A percentile compares a stretch with the other conserved stretches of the same genome.
These are phyloP conservation scores for Miamiensis avidus DNA, from an alignment of 169 alveolate genomes.

Conservation along the genomic window DNA sequence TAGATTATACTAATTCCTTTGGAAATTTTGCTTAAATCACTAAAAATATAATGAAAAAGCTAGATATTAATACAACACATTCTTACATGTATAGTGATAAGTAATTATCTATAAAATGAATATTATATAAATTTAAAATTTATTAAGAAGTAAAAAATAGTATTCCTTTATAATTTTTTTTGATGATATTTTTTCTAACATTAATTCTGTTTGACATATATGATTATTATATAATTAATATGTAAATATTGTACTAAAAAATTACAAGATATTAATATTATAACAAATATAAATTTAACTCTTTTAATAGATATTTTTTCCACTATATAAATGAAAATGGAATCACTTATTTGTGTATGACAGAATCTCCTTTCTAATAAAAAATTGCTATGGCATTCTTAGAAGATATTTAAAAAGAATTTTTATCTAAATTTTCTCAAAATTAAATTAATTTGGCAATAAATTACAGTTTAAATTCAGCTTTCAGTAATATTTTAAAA, in stretches of 20 bases:
- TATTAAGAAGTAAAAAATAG: slow-evolving; percentile 8
- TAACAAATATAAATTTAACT: not conserved
- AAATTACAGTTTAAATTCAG: slow-evolving; percentile 29
- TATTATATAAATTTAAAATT: too few relatives aligned
- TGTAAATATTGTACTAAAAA: too few relatives aligned
- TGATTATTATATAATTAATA: too few relatives aligned
- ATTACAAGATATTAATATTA: not conserved
- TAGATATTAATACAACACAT: slow-evolving; percentile 18
- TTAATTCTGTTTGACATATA: not conserved
- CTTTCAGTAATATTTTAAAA: slow-evolving; percentile 3
- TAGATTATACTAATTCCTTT: slow-evolving; percentile 24
- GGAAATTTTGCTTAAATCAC: slow-evolving; percentile 41
- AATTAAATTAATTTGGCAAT: slow-evolving; percentile 36
- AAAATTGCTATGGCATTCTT: slow-evolving; percentile 36
- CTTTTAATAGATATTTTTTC: slow-evolving; percentile 15
- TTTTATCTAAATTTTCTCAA: slow-evolving; percentile 16
- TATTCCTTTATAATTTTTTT: not conserved
- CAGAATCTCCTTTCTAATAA: slow-evolving; percentile 32
- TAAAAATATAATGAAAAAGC: slow-evolving; percentile 31
- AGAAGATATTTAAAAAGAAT: slow-evolving; percentile 31
- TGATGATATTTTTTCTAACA: not conserved
- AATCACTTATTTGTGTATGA: slow-evolving; percentile 42
- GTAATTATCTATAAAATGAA: not conserved
- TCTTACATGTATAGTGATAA: slow-evolving; percentile 31
- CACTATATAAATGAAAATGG: slow-evolving; percentile 41